These are phyloP conservation scores for Prunella vulgaris DNA, from an alignment of 257 asterid species.

Conservation along the genomic window DNA sequence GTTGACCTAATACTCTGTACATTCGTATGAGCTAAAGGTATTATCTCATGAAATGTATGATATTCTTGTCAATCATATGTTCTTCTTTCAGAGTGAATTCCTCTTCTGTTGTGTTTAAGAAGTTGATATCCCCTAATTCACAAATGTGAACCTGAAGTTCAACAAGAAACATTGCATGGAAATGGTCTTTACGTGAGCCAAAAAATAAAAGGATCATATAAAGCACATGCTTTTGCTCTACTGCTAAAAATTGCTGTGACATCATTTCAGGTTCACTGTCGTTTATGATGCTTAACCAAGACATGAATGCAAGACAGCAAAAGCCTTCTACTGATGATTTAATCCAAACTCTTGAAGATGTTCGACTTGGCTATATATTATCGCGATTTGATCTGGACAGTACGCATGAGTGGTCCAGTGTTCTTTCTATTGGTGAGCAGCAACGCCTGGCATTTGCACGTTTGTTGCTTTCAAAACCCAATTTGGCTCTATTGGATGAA, in stretches of 20 bases:
- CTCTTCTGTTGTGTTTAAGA: neutral
- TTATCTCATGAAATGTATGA: neutral
- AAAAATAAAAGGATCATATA: neutral
- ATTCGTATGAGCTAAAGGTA: neutral
- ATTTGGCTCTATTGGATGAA: conserved; percentile 66
- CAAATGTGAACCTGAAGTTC: conserved; percentile 1
- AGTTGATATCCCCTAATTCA: neutral
- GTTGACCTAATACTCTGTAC: neutral
- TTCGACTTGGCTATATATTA: conserved; percentile 41
- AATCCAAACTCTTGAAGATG: conserved; percentile 58
- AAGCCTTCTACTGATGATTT: conserved; percentile 66
- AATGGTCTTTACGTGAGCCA: neutral
- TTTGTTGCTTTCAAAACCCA: conserved; percentile 64
- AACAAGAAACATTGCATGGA: neutral
- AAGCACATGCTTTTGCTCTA: conserved; percentile 16
- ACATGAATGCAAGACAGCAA: conserved; percentile 24
- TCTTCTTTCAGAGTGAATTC: neutral
- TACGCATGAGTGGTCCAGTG: conserved; percentile 68
- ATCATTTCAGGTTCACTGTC: conserved; percentile 48
- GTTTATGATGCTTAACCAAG: conserved; percentile 30
- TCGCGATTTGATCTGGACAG: conserved; percentile 63
- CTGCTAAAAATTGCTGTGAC: neutral
- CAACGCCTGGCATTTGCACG: conserved; percentile 86
- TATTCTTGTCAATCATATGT: neutral
- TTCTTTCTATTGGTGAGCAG: conserved; percentile 90